Percentiles rank a stretch among this genome's conserved stretches.
Evolutionary conservation across 495 filamentous ascomycete species (phyloP).

Genomic region (Oleoguttula mirabilis): DNA sequence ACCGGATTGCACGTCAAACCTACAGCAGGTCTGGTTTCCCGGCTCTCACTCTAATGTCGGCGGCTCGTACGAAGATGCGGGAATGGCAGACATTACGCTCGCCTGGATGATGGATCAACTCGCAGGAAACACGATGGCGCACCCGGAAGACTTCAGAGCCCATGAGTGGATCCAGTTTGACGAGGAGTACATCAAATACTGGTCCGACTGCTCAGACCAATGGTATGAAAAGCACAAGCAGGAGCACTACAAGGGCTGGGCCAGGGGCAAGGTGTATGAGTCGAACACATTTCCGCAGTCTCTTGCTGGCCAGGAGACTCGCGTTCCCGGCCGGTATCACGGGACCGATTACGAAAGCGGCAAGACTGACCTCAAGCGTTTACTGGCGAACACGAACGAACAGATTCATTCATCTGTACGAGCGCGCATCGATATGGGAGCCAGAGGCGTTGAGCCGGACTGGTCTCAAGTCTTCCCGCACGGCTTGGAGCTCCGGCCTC

Average conservation of each 20-base stretch:
- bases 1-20: slow-evolving; percentile 17
- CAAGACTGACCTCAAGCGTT: slow-evolving; percentile 24
- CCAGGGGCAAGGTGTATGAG: slow-evolving; percentile 42
- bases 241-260: slow-evolving; percentile 46
- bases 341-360: slow-evolving; percentile 41
- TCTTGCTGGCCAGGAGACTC: slow-evolving; percentile 37
- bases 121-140: slow-evolving; percentile 8
- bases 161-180: slow-evolving; percentile 40
- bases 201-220: slow-evolving; percentile 17
- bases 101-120: slow-evolving; percentile 29
- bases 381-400: slow-evolving; percentile 49
- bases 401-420: slow-evolving; percentile 51
- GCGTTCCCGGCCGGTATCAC: slow-evolving; percentile 47
- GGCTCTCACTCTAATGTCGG: slow-evolving; percentile 31
- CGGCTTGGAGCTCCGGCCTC: neutral
- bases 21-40: slow-evolving; percentile 31
- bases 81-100: slow-evolving; percentile 24
- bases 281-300: slow-evolving; percentile 37
- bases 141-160: slow-evolving; percentile 23
- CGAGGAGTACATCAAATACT: slow-evolving; percentile 36
- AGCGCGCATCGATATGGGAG: slow-evolving; percentile 40
- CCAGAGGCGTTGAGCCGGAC: slow-evolving; percentile 38
- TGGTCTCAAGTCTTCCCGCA: slow-evolving; percentile 4
- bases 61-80: slow-evolving; percentile 25
- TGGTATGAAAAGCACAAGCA: slow-evolving; percentile 33